These are phyloP conservation scores for Calonectria naviculata DNA, from an alignment of 2,329 filamentous ascomycete species.

Conservation along the genomic window DNA sequence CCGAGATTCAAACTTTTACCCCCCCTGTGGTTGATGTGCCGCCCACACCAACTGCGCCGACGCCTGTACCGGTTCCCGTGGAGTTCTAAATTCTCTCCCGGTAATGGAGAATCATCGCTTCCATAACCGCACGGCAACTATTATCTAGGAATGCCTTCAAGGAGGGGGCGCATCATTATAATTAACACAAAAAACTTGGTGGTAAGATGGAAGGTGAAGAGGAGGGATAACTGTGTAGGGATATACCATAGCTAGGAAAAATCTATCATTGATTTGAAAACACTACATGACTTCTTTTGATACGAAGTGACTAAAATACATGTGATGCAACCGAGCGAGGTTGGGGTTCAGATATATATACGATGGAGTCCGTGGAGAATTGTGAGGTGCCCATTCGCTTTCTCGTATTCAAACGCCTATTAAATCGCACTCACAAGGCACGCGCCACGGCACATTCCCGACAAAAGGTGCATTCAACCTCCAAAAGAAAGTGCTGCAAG, in stretches of 20 bases:
- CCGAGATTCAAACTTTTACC: not conserved
- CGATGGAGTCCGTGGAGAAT: not conserved
- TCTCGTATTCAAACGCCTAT: not conserved
- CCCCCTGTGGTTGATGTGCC: not conserved
- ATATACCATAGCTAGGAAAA: not conserved
- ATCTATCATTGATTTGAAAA: not conserved
- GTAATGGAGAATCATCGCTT: too few species aligned
- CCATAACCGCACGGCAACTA: too few species aligned
- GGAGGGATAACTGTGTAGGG: not conserved
- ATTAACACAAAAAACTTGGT: not conserved
- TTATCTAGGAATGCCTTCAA: too few species aligned
- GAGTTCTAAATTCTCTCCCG: not conserved
- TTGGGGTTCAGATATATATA: not conserved
- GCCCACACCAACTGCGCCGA: not conserved
- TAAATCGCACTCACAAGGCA: not conserved
- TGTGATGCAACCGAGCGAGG: not conserved
- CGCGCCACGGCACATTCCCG: not conserved
- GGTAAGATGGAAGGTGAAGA: not conserved
- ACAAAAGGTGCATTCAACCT: not conserved
- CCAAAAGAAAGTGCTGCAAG: conserved; percentile 2
- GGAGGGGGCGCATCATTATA: not conserved
- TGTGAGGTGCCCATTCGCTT: too few species aligned
- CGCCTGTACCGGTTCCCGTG: not conserved
- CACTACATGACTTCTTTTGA: not conserved
- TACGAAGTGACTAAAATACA: not conserved